Base-by-base conservation (phyloP, 2,329 filamentous ascomycete species). In the Tolypocladium album region DNA sequence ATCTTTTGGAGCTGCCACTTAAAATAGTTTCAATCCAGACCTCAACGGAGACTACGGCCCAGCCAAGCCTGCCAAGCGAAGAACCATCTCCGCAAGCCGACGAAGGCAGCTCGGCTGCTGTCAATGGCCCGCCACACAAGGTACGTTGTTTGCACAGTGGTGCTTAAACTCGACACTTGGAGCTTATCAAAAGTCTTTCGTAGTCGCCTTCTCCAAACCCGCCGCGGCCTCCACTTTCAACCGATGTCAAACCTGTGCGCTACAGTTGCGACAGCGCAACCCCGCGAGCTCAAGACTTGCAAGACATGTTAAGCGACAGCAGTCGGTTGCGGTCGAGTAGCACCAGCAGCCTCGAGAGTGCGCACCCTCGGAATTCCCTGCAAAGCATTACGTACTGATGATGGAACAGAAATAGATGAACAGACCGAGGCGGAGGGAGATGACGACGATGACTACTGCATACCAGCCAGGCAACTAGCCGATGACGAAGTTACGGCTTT, bases 221-320 rank as follows among this genome's bases (percentile, higher is more conserved):
- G 57, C 79, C 81, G 47, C 88, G 89, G 1, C 88, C 90, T 42
- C 85, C 85, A 4, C 83, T 96, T 55, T 87, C 88, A 38, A 96
- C 92, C 31, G 82, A 90, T 65, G 80, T 96, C 31, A 83, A 85
- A 60, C 85, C 83, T 53, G 78, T 81, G 22, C 76, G 80, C 58
- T 91, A 88, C 69, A 88, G 84, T 68, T 70, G 85, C 39, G 87
- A 90, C 59, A 82, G 81, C 65, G 82, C 87, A 53, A 96, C 92
- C 1, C 92, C 92, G 11, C 85, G 87, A 66, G 92, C 92, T 3
- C 90, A 96, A 69, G 93, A 90, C 59, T 77, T 90, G 58, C 84
- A 91, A 66, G 90, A 95, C 61, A 82, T 90, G 64, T 82, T 84
- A 36, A 74, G 71, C 31, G 82, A 86, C 13, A 78, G 73, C 63